Conservation (phyloP, 352 stramenopile genomes). For the Phytophthora hybrid region DNA sequence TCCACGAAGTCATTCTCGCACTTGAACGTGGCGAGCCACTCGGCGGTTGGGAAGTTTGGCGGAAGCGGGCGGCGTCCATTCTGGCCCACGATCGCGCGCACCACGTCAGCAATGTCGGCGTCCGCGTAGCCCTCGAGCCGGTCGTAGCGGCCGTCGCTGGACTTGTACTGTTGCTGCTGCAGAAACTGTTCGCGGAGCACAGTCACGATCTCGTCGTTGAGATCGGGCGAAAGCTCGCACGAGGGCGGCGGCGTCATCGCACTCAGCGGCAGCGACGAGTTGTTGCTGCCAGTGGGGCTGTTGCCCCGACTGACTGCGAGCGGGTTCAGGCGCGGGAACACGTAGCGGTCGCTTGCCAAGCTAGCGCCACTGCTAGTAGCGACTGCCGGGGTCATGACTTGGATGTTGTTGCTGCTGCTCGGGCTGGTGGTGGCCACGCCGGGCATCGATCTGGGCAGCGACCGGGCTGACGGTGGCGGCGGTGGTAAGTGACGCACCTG, state of each 20-base stretch:
- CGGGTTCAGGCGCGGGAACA: slow-evolving; percentile 42
- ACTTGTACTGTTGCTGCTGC: slow-evolving; percentile 47
- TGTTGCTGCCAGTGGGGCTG: slow-evolving; percentile 13
- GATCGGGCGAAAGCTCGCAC: slow-evolving; percentile 52
- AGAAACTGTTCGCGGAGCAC: slow-evolving; percentile 65
- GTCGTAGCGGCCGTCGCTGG: slow-evolving; percentile 24
- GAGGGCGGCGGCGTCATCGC: slow-evolving; percentile 10
- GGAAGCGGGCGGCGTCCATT: slow-evolving; percentile 53
- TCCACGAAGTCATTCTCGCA: slow-evolving; percentile 56
- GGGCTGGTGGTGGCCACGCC: not conserved
- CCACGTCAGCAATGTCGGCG: slow-evolving; percentile 67
- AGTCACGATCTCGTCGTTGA: slow-evolving; percentile 59
- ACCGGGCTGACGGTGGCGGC: not conserved
- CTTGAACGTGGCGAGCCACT: slow-evolving; percentile 69
- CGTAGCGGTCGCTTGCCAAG: slow-evolving; percentile 28
- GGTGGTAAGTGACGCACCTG: slow-evolving; percentile 14
- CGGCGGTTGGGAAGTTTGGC: slow-evolving; percentile 49
- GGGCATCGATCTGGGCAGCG: not conserved
- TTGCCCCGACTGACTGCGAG: slow-evolving; percentile 29
- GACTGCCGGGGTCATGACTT: slow-evolving; percentile 5
- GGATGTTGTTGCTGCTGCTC: slow-evolving; percentile 16
- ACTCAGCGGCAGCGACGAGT: slow-evolving; percentile 1
- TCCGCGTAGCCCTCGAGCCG: slow-evolving; percentile 50
- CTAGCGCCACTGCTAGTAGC: slow-evolving; percentile 3
- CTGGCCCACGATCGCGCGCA: slow-evolving; percentile 59